Evolutionary conservation across 1,139 yeast species (phyloP).

Genomic region (Yamadazyma triangularis): DNA sequence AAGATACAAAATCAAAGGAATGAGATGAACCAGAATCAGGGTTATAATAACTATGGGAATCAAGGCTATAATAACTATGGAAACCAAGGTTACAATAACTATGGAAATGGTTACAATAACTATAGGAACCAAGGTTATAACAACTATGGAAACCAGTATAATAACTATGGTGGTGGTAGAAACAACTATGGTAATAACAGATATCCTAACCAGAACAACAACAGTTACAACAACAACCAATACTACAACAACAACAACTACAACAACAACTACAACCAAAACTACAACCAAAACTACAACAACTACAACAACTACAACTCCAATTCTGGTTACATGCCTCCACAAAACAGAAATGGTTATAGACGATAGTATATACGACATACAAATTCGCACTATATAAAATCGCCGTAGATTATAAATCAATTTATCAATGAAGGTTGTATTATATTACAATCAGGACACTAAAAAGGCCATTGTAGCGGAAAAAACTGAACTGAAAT

Average conservation of each 20-base stretch:
- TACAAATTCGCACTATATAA: conserved; percentile 4
- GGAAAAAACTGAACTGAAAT: conserved; percentile 6
- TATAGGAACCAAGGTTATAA: conserved; percentile 10
- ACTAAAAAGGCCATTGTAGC: conserved; percentile 5
- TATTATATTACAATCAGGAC: conserved; percentile 1
- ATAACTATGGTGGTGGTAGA: conserved; percentile 12
- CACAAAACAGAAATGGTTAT: conserved; percentile 5
- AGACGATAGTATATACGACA: conserved; percentile 5
- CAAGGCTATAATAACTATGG: conserved; percentile 4
- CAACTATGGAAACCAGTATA: conserved; percentile 8
- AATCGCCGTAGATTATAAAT: no score
- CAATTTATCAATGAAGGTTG: conserved; percentile 4
- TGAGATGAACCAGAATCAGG: conserved; percentile 2
- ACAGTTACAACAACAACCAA: conserved; percentile 8
- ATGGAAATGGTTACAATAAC: conserved; percentile 10
- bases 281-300: conserved; percentile 10
- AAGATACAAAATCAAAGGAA: conserved; percentile 5
- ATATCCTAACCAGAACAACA: conserved; percentile 8
- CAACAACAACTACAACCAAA: conserved; percentile 4
- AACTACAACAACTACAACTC: conserved; percentile 7
- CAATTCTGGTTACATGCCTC: conserved; percentile 5
- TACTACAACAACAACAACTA: conserved; percentile 1
- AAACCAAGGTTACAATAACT: conserved; percentile 10
- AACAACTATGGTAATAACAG: conserved; percentile 3
- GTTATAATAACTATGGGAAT: conserved; percentile 8